These are phyloP conservation scores for Aspergillus sergii DNA, from an alignment of 2,329 filamentous ascomycete species.

Conservation along the genomic window DNA sequence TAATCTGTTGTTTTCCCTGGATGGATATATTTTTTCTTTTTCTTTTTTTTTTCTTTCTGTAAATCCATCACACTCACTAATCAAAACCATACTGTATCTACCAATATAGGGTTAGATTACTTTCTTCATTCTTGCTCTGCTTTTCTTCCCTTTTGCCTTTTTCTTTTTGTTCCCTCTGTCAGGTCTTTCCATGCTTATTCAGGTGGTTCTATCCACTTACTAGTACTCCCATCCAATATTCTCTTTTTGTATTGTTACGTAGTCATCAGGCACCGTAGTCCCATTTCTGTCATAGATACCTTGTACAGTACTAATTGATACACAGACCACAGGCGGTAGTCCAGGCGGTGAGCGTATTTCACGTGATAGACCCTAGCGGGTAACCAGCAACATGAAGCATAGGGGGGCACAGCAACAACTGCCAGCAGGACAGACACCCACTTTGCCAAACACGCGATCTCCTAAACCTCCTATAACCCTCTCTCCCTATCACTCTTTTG, in stretches of 20 bases:
- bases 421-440: conserved; percentile 29
- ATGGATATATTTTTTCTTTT: background rate
- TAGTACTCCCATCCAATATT: background rate
- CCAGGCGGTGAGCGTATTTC: conserved; percentile 17
- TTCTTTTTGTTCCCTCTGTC: background rate
- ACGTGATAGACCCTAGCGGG: conserved; percentile 26
- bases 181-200: background rate
- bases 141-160: background rate
- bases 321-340: conserved; percentile 18
- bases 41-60: background rate
- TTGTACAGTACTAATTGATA: conserved; percentile 8
- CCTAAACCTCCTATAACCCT: conserved; percentile 15
- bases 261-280: background rate
- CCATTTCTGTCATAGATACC: conserved; percentile 4
- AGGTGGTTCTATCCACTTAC: background rate
- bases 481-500: conserved; percentile 3
- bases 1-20: background rate
- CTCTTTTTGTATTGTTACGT: background rate
- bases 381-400: conserved; percentile 26
- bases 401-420: conserved; percentile 33
- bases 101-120: background rate
- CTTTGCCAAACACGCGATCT: conserved; percentile 26
- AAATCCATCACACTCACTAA: background rate
- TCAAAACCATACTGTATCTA: background rate
- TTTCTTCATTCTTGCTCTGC: background rate